Conservation (phyloP, 768 basidiomycete species). For the Trametes coccinea region DNA sequence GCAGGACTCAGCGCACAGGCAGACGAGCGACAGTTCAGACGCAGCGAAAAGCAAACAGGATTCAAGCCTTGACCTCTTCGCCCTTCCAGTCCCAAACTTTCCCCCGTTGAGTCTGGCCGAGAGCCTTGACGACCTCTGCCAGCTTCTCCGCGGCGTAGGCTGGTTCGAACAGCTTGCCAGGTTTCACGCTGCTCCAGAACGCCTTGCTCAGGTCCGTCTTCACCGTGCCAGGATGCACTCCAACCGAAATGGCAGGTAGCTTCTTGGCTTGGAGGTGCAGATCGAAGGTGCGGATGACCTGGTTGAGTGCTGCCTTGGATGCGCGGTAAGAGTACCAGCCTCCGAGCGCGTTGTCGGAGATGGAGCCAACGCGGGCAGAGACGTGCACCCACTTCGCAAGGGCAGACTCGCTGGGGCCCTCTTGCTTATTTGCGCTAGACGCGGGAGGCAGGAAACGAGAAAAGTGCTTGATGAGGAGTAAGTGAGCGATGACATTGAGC, state of each 20-base stretch:
- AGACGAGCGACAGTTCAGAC: background rate
- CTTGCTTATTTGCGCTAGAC: background rate
- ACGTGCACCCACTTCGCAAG: slow-evolving; percentile 61
- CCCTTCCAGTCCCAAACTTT: slow-evolving; percentile 61
- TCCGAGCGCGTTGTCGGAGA: slow-evolving; percentile 56
- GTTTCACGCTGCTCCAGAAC: slow-evolving; percentile 46
- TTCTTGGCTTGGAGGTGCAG: slow-evolving; percentile 50
- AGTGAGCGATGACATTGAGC: slow-evolving; percentile 60
- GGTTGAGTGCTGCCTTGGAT: slow-evolving; percentile 64
- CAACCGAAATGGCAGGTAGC: slow-evolving; percentile 50
- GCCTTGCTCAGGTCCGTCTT: slow-evolving; percentile 58
- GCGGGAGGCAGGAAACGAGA: slow-evolving; percentile 51
- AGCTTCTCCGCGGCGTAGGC: slow-evolving; percentile 50
- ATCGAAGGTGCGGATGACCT: slow-evolving; percentile 62
- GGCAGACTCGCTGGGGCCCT: background rate
- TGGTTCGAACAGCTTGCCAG: slow-evolving; percentile 48
- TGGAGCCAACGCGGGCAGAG: slow-evolving; percentile 58
- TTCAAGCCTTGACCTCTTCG: slow-evolving; percentile 43
- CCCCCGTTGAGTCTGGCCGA: slow-evolving; percentile 46
- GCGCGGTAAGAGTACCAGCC: slow-evolving; percentile 67
- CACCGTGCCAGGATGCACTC: slow-evolving; percentile 61
- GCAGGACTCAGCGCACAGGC: background rate
- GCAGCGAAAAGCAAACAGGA: background rate
- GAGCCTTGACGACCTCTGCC: slow-evolving; percentile 43
- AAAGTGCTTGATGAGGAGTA: slow-evolving; percentile 64